Evolutionary conservation across 176 grass and related monocot genomes (phyloP).

Genomic region (Zoysia japonica): DNA sequence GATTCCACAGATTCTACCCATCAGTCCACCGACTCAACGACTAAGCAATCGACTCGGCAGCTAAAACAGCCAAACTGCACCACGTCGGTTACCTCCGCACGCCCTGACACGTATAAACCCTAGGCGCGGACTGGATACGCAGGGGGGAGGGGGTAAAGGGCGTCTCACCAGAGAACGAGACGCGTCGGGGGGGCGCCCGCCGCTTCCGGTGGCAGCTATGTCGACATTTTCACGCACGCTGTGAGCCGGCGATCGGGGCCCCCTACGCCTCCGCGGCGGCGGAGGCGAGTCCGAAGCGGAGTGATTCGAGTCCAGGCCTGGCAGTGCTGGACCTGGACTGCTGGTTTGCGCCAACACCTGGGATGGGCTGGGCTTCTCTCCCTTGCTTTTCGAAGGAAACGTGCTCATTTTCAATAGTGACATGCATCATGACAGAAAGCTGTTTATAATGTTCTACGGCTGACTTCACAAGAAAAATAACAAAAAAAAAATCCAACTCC

Average conservation of each 20-base stretch:
- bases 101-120: slow-evolving; percentile 12
- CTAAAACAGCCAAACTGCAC: neutral
- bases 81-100: neutral
- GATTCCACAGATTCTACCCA: neutral
- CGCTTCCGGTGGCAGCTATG: neutral
- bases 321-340: neutral
- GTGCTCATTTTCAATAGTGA: too few relatives aligned
- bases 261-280: too few relatives aligned
- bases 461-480: too few relatives aligned
- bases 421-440: too few relatives aligned
- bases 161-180: neutral
- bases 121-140: neutral
- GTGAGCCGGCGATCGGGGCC: neutral
- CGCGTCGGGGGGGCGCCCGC: neutral
- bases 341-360: neutral
- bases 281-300: neutral
- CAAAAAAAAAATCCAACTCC: too few relatives aligned
- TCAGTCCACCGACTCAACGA: neutral
- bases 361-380: neutral
- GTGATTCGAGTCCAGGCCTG: neutral
- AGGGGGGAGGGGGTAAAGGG: neutral
- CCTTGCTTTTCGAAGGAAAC: neutral
- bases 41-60: neutral
- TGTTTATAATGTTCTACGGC: too few relatives aligned
- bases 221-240: neutral